Evolutionary conservation across 2,329 filamentous ascomycete species (phyloP).

Genomic region (Dothistroma pini): DNA sequence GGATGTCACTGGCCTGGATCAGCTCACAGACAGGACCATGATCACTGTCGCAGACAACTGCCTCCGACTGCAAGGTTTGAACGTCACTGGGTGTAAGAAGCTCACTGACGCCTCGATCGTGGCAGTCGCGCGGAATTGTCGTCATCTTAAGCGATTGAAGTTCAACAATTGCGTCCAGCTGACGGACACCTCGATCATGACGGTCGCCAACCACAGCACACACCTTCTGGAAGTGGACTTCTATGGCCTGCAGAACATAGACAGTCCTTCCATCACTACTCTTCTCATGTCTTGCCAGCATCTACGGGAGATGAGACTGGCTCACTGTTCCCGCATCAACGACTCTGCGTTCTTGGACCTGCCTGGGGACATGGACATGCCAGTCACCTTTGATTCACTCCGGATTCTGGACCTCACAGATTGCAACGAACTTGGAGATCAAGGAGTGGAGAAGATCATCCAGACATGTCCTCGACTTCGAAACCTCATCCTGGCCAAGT

Average conservation of each 20-base stretch:
- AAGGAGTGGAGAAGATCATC: constrained; percentile 84
- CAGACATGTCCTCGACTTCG: constrained; percentile 79
- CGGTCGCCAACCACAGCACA: constrained; percentile 82
- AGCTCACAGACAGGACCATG: constrained; percentile 80
- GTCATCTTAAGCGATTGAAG: constrained; percentile 89
- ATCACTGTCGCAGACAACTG: constrained; percentile 76
- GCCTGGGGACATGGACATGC: constrained; percentile 55
- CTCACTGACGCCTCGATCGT: constrained; percentile 86
- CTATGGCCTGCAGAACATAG: constrained; percentile 76
- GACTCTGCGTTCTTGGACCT: constrained; percentile 84
- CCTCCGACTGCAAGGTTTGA: constrained; percentile 80
- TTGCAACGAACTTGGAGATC: constrained; percentile 78
- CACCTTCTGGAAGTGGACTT: constrained; percentile 97
- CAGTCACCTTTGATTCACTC: constrained; percentile 68
- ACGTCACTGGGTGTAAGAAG: constrained; percentile 80
- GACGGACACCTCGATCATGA: constrained; percentile 74
- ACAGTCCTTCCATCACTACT: constrained; percentile 76
- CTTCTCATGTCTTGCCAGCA: constrained; percentile 74
- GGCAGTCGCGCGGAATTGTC: constrained; percentile 74
- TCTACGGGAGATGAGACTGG: constrained; percentile 84
- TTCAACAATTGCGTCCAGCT: constrained; percentile 87
- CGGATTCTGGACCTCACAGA: constrained; percentile 92
- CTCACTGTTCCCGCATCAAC: constrained; percentile 78
- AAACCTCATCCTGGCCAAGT: constrained; percentile 93
- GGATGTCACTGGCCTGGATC: constrained; percentile 77